Base-by-base conservation (phyloP, 139 green algal genomes). In the Tetradesmus lagerheimii region DNA sequence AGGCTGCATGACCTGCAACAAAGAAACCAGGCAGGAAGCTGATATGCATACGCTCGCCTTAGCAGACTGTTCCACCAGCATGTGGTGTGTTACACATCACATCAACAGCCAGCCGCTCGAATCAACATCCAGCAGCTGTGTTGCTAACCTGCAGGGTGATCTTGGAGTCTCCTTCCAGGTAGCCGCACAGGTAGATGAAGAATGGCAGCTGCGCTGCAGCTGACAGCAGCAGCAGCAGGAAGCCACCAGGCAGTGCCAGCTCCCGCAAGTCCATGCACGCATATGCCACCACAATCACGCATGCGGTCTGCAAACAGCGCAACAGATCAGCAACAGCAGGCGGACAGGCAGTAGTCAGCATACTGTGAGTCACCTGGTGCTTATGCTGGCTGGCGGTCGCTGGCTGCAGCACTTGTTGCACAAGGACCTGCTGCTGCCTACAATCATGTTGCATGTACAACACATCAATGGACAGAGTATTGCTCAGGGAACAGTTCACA, bases 201-300 rank as follows among this genome's bases (percentile, higher is more conserved):
- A 84, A 92, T 15, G 91, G 31, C 76, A 95, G 92, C 76, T 95
- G 93, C 34, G 89, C 86, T 3, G 85, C 31, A 9, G 67, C 84
- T 15, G 90, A 77, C 20, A 93, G 81, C 57, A 95, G 88, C 83
- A 96, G 89, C 34, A 38, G 31, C 20, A 93, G 39, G 90, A 94
- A 94, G 77, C 94, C 92, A 25, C 92, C 35, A 23, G 93, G 94
- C 83, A 96, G 66, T 20, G 92, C 78, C 43, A 95, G 89, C 82
- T 96, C 93, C 16, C 53, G 74, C 12, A 89, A 47, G 50, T 84
- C 92, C 90, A 94, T 38, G 82, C 83, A 50, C 18, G 78, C 16
- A 89, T 93, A 89, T 85, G 93, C 87, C 91, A 75, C 76, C 92
- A 85, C 67, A 91, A 86, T 76, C 71, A 79, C 93, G 67, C 91